Evolutionary conservation across 2,329 filamentous ascomycete genomes (phyloP).

Genomic region (Chaetomium sp.): DNA sequence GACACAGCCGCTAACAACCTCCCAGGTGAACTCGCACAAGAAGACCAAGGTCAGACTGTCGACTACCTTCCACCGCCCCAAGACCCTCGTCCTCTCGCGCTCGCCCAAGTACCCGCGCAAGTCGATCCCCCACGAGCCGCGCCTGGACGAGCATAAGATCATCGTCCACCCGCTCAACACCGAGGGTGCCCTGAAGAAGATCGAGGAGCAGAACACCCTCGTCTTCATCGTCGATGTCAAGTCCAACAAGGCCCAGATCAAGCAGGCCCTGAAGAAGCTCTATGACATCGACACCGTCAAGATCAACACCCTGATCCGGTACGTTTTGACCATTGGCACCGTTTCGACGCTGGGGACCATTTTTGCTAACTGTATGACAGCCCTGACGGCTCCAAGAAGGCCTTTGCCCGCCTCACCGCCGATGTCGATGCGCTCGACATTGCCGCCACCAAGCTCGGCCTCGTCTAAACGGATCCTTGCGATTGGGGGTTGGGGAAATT

Average conservation of each 20-base stretch:
- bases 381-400: constrained; percentile 98
- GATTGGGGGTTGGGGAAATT: constrained; percentile 19
- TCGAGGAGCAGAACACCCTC: constrained; percentile 99
- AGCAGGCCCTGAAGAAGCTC: constrained; percentile 95
- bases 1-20: constrained; percentile 18
- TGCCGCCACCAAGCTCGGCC: constrained; percentile 95
- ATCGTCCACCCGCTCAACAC: constrained; percentile 98
- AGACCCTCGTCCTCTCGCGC: constrained; percentile 89
- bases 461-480: constrained; percentile 62
- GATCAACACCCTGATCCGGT: constrained; percentile 99
- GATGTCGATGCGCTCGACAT: constrained; percentile 99
- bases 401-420: constrained; percentile 87
- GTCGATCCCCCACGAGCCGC: constrained; percentile 80
- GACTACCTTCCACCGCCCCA: constrained; percentile 95
- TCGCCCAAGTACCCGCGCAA: constrained; percentile 95
- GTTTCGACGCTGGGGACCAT: no score
- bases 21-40: constrained; percentile 61
- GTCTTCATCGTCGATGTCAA: constrained; percentile 96
- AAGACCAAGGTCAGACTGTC: constrained; percentile 85
- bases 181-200: constrained; percentile 99
- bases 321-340: constrained; percentile 31
- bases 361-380: constrained; percentile 38
- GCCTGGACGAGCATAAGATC: constrained; percentile 96
- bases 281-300: constrained; percentile 98
- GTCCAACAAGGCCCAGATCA: constrained; percentile 99